phyloP scores from a whole-genome alignment of 2,329 filamentous ascomycete species.

The Elsinoe australis region DNA sequence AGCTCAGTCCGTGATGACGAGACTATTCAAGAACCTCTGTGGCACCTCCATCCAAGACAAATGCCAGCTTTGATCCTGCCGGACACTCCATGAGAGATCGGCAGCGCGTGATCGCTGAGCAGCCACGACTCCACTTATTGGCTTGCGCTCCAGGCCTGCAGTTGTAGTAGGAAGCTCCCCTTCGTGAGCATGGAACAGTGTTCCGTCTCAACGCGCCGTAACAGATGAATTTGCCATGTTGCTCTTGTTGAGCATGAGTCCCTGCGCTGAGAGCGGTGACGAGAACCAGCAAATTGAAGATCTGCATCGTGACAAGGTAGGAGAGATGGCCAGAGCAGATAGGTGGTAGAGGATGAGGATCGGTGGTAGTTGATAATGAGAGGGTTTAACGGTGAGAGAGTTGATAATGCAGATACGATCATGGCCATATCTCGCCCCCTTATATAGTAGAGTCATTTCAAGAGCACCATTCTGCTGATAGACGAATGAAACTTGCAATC shows the following conservation, averaged over 20 bases:
- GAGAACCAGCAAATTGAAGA: no score
- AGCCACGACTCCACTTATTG: neutral
- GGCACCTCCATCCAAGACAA: neutral
- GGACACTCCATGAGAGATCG: neutral
- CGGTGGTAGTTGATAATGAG: no score
- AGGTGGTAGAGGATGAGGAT: no score
- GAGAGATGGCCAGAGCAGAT: no score
- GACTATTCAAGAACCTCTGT: slow-evolving; percentile 1
- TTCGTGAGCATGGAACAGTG: neutral
- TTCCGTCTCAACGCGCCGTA: neutral
- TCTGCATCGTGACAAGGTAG: no score
- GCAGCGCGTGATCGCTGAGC: neutral
- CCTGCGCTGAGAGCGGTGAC: neutral
- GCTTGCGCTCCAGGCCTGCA: neutral
- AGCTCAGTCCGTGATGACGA: no score
- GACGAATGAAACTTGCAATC: no score
- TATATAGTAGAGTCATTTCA: no score
- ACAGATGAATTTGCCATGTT: neutral
- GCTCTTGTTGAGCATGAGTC: neutral
- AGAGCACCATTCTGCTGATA: no score
- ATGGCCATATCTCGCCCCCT: no score
- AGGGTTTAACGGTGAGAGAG: no score
- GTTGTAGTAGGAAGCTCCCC: neutral
- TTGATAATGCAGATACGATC: no score
- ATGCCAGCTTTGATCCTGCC: neutral